Conservation (phyloP, 805 yeast species). For the Naumovozyma dairenensis region DNA sequence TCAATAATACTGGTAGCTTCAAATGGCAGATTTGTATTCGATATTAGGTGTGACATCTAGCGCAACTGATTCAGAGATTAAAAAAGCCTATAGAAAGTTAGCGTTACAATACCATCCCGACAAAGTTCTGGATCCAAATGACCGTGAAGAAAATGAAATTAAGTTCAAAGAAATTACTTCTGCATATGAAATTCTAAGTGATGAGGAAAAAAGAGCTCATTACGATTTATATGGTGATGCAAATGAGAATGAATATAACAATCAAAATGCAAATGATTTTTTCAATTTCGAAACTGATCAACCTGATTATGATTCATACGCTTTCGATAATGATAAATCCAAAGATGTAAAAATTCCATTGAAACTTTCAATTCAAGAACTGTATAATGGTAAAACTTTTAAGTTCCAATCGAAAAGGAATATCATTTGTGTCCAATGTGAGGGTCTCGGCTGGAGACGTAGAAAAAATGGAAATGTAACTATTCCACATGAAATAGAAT, state of each 20-base stretch:
- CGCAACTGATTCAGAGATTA: constrained; percentile 65
- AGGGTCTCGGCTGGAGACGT: constrained; percentile 62
- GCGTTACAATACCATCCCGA: constrained; percentile 87
- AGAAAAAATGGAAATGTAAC: constrained; percentile 17
- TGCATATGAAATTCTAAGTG: constrained; percentile 77
- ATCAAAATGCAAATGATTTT: background rate
- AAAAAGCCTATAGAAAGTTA: constrained; percentile 72
- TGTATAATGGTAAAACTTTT: constrained; percentile 71
- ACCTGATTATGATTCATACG: background rate
- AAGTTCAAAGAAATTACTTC: constrained; percentile 74
- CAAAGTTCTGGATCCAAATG: constrained; percentile 57
- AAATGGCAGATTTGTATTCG: constrained; percentile 36
- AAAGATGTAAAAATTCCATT: constrained; percentile 46
- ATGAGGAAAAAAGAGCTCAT: constrained; percentile 49
- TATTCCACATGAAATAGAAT: constrained; percentile 39
- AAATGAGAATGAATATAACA: background rate
- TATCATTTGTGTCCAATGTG: constrained; percentile 60
- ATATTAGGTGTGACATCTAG: constrained; percentile 56
- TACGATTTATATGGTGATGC: constrained; percentile 50
- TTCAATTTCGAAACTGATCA: background rate
- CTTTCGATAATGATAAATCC: background rate
- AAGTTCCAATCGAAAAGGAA: constrained; percentile 65
- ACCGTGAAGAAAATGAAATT: constrained; percentile 59
- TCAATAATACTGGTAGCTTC: no score
- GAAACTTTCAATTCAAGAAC: constrained; percentile 58